Conservation (phyloP, 768 basidiomycete species). For the Podaxis pistillaris region DNA sequence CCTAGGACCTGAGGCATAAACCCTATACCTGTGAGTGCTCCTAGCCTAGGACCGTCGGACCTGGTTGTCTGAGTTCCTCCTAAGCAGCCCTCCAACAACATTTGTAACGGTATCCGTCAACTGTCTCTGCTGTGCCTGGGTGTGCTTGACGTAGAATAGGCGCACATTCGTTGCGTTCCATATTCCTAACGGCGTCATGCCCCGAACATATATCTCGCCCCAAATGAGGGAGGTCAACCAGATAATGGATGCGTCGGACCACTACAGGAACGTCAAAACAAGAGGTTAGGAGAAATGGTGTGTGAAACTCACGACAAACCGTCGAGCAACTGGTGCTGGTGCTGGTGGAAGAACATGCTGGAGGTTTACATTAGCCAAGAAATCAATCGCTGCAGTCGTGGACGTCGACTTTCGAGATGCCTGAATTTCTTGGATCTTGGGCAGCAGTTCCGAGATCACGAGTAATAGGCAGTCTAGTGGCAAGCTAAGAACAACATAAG, state of each 20-base stretch:
- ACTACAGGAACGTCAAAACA: constrained; percentile 43
- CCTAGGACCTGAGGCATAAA: background rate
- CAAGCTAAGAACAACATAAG: constrained; percentile 45
- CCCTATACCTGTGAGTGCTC: background rate
- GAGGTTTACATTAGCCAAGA: constrained; percentile 69
- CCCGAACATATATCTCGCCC: constrained; percentile 93
- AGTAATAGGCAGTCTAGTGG: constrained; percentile 88
- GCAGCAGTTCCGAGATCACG: constrained; percentile 83
- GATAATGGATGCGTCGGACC: constrained; percentile 88
- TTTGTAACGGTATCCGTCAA: constrained; percentile 78
- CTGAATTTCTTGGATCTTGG: constrained; percentile 82
- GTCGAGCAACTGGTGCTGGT: constrained; percentile 63
- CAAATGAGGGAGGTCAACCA: constrained; percentile 95
- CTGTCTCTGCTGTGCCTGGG: constrained; percentile 65
- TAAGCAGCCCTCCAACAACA: constrained; percentile 76
- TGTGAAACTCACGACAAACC: constrained; percentile 62
- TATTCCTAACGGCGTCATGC: constrained; percentile 81
- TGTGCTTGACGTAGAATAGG: constrained; percentile 89
- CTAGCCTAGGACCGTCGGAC: constrained; percentile 14
- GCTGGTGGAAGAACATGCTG: constrained; percentile 71
- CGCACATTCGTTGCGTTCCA: constrained; percentile 91
- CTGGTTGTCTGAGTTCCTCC: constrained; percentile 42
- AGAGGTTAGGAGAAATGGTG: constrained; percentile 1
- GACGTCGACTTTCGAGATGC: constrained; percentile 62
- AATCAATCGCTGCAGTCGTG: constrained; percentile 68